Percentiles rank a stretch among this genome's conserved stretches.
These are phyloP conservation scores for Lipomyces yamanashiensis DNA, from an alignment of 805 yeast genomes.

Conservation along the genomic window DNA sequence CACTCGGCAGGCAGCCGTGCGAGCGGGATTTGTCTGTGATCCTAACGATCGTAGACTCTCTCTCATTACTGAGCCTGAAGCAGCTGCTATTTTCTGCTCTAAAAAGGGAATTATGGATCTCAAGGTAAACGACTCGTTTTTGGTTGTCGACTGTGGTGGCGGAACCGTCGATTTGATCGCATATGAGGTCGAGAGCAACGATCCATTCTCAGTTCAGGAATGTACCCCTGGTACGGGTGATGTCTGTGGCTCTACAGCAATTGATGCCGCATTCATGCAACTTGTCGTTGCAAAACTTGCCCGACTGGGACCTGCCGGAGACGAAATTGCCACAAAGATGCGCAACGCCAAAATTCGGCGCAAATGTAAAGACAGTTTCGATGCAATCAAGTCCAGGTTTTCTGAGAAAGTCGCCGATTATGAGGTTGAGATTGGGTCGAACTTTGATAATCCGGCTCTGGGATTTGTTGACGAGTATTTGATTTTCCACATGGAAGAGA, in stretches of 20 bases:
- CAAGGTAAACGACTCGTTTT: constrained; percentile 13
- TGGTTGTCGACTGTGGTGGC: constrained; percentile 36
- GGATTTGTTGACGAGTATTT: constrained; percentile 21
- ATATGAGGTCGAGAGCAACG: constrained; percentile 31
- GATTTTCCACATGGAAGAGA: constrained; percentile 22
- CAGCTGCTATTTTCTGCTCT: constrained; percentile 35
- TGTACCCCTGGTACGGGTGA: constrained; percentile 33
- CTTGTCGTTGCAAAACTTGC: neutral
- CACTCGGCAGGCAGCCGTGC: constrained; percentile 33
- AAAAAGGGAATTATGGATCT: constrained; percentile 17
- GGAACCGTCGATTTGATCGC: constrained; percentile 36
- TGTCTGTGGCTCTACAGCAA: constrained; percentile 26
- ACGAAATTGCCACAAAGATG: neutral
- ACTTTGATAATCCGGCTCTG: constrained; percentile 9
- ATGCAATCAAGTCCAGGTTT: constrained; percentile 17
- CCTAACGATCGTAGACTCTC: constrained; percentile 17
- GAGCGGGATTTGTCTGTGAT: constrained; percentile 30
- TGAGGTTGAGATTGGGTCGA: constrained; percentile 20
- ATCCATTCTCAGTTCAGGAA: constrained; percentile 31
- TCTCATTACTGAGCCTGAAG: constrained; percentile 35
- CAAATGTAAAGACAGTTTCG: constrained; percentile 20
- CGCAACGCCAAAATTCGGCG: constrained; percentile 15
- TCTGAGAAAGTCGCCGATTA: constrained; percentile 9
- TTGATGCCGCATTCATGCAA: constrained; percentile 13
- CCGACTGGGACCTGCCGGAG: neutral